These are phyloP conservation scores for Penicillium sp. DNA, from an alignment of 2,329 filamentous ascomycete species.

Conservation along the genomic window DNA sequence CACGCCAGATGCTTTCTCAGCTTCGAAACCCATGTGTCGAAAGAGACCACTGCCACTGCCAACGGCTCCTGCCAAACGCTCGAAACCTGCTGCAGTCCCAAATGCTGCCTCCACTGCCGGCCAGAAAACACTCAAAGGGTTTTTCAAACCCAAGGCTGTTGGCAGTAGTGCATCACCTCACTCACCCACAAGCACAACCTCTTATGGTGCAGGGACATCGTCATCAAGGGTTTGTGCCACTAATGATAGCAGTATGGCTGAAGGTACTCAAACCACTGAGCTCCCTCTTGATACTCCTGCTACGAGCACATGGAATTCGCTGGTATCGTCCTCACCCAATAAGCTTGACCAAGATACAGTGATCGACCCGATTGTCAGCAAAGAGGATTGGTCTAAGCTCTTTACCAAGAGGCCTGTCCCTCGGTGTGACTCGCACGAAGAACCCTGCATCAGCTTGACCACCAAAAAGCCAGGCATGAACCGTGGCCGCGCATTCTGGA, in stretches of 20 bases:
- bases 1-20: not conserved
- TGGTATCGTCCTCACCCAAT: slow-evolving; percentile 3
- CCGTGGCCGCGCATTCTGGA: slow-evolving; percentile 66
- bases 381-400: slow-evolving; percentile 83
- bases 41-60: slow-evolving; percentile 42
- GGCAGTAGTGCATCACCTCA: not conserved
- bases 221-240: not conserved
- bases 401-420: slow-evolving; percentile 74
- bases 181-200: not conserved
- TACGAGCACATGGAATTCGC: not conserved
- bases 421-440: slow-evolving; percentile 77
- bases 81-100: slow-evolving; percentile 44
- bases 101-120: slow-evolving; percentile 42
- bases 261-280: not conserved
- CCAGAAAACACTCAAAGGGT: slow-evolving; percentile 70
- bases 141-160: slow-evolving; percentile 66
- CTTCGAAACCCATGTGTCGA: slow-evolving; percentile 21
- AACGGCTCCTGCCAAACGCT: slow-evolving; percentile 48
- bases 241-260: not conserved
- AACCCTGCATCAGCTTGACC: slow-evolving; percentile 77
- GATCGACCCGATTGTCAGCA: slow-evolving; percentile 67
- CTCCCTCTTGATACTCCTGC: not conserved
- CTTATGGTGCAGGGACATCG: not conserved
- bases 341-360: slow-evolving; percentile 49
- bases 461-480: slow-evolving; percentile 92